Conservation (phyloP, 1,284 basidiomycete genomes). For the Chalciporus sp. region DNA sequence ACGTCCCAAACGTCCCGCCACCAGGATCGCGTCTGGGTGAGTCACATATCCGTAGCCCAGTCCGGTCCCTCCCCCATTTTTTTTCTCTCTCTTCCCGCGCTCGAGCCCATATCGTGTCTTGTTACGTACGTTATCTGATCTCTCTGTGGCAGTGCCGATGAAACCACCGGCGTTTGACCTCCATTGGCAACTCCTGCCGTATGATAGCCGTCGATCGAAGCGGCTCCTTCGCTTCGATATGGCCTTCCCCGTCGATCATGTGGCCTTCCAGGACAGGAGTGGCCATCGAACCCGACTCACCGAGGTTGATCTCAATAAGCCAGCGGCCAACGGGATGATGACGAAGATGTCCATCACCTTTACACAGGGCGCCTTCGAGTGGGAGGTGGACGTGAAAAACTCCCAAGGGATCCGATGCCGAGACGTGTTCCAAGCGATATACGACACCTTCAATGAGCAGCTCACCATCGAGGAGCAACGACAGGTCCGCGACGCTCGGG, state of each 20-base stretch:
- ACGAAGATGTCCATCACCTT: constrained; percentile 41
- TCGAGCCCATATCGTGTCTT: neutral
- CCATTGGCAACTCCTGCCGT: constrained; percentile 47
- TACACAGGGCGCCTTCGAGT: constrained; percentile 35
- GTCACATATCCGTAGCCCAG: constrained; percentile 4
- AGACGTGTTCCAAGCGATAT: constrained; percentile 58
- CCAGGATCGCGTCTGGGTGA: constrained; percentile 31
- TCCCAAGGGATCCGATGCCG: constrained; percentile 46
- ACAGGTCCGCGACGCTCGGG: constrained; percentile 34
- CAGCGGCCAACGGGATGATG: constrained; percentile 34
- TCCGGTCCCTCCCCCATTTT: neutral
- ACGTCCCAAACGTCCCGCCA: constrained; percentile 24
- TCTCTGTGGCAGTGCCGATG: constrained; percentile 27
- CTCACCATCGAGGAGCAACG: constrained; percentile 45
- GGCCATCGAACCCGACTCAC: constrained; percentile 20
- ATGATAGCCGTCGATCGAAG: constrained; percentile 28
- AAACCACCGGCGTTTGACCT: constrained; percentile 32
- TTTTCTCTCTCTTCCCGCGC: neutral
- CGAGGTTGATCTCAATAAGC: constrained; percentile 36
- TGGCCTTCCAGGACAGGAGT: constrained; percentile 19
- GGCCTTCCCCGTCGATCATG: constrained; percentile 28
- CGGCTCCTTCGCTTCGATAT: constrained; percentile 32
- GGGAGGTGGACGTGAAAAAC: constrained; percentile 47
- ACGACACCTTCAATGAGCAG: constrained; percentile 45
- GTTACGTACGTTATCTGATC: constrained; percentile 32